These are phyloP conservation scores for Kingdonia uniflora DNA, from an alignment of 164 flowering plant genomes.

Conservation along the genomic window DNA sequence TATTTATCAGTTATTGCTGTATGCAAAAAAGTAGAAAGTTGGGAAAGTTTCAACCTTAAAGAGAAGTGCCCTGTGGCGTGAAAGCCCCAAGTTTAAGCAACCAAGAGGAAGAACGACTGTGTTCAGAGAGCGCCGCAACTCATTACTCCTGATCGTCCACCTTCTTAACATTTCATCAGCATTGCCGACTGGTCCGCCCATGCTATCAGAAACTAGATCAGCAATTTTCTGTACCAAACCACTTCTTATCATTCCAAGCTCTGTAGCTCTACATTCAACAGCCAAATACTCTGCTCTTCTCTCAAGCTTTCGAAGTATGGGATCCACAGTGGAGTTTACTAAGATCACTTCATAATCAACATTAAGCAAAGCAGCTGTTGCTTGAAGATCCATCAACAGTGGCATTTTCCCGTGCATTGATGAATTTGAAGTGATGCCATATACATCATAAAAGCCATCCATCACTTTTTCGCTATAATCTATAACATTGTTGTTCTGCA, in stretches of 20 bases:
- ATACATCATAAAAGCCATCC: slow-evolving; percentile 95
- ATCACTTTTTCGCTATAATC: slow-evolving; percentile 86
- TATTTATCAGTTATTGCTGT: no score
- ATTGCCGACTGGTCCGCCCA: slow-evolving; percentile 95
- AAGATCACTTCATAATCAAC: slow-evolving; percentile 85
- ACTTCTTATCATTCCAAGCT: slow-evolving; percentile 10
- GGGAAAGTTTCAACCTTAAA: slow-evolving; percentile 58
- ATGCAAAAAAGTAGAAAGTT: no score
- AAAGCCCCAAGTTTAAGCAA: slow-evolving; percentile 73
- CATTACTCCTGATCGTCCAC: slow-evolving; percentile 52
- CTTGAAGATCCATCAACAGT: slow-evolving; percentile 83
- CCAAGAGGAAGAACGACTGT: slow-evolving; percentile 96
- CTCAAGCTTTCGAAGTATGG: slow-evolving; percentile 67
- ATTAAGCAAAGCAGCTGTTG: slow-evolving; percentile 44
- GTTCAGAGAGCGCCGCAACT: slow-evolving; percentile 43
- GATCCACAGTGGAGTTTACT: slow-evolving; percentile 70
- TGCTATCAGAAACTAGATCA: slow-evolving; percentile 61
- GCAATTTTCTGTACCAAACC: slow-evolving; percentile 64
- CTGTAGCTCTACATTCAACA: slow-evolving; percentile 31
- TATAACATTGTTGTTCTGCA: slow-evolving; percentile 85
- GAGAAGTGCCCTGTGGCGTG: slow-evolving; percentile 93
- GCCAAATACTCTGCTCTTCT: slow-evolving; percentile 57
- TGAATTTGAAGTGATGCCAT: slow-evolving; percentile 54
- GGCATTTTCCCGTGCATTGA: slow-evolving; percentile 69
- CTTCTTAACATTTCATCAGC: slow-evolving; percentile 58